Conservation (phyloP, 208 protist genomes). For the Endotrypanum monterogeii region DNA sequence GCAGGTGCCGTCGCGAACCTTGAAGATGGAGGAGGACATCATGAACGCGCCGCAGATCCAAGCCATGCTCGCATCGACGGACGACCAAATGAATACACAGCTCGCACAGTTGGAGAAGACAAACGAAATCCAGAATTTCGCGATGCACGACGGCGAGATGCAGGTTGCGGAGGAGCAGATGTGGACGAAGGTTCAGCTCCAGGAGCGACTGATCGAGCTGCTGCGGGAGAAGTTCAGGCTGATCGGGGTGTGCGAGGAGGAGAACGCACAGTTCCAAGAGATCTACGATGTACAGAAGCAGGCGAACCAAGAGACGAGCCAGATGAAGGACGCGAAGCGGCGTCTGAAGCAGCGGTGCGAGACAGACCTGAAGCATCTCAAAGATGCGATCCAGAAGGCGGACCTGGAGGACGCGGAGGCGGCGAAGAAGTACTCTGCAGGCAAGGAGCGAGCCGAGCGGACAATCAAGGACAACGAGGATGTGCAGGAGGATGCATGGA, state of each 20-base stretch:
- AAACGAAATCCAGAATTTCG: conserved; percentile 82
- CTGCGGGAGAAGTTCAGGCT: conserved; percentile 79
- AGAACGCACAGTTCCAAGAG: conserved; percentile 75
- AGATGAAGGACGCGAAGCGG: no score
- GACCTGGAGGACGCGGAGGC: no score
- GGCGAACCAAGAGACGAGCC: conserved; percentile 58
- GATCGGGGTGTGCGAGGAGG: conserved; percentile 75
- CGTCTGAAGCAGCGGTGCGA: no score
- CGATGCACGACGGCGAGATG: conserved; percentile 84
- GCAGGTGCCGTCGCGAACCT: conserved; percentile 53
- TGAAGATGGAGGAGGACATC: conserved; percentile 82
- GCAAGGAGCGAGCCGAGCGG: no score
- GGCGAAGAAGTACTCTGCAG: no score
- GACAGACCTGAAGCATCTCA: no score
- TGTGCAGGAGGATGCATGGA: neutral
- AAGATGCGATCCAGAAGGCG: no score
- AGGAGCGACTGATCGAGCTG: conserved; percentile 79
- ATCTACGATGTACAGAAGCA: conserved; percentile 77
- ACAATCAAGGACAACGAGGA: no score
- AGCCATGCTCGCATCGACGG: conserved; percentile 68
- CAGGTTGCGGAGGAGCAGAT: conserved; percentile 86
- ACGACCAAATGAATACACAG: conserved; percentile 83
- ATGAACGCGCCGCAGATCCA: conserved; percentile 84
- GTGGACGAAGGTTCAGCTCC: conserved; percentile 84
- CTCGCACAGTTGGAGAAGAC: conserved; percentile 79